Evolutionary conservation across 2,329 filamentous ascomycete genomes (phyloP), one percentile per base, ranked within the genome.

Genomic region (Paracamarosporium sp.): DNA sequence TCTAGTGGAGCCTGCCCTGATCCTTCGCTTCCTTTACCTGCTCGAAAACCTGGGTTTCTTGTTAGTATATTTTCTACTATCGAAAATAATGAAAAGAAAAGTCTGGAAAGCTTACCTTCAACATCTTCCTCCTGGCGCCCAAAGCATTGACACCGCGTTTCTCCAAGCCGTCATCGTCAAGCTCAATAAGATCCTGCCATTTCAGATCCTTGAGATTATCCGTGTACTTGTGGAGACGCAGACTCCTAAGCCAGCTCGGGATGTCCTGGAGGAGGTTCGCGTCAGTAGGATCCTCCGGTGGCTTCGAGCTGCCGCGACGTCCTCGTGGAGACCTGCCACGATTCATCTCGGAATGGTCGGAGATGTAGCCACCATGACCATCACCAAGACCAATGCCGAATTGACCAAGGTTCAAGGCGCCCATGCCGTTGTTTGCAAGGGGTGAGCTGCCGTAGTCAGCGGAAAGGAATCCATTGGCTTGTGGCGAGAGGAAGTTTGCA

Each of bases 201-300:
- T 95, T 93, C 83, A 98, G 87, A 72, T 98, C 94, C 80, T 98
- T 99, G 63, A 99, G 81, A 68, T 98, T 96, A 67, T 99, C 95
- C 9, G 95, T 99, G 79, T 99, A 99, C 82, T 99, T 99, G 84
- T 99, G 95, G 70, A 99, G 84, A 59, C 95, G 88, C 74, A 98
- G 85, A 76, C 93, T 97, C 75, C 95, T 88, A 70, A 99, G 86
- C 95, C 95, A 99, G 76, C 89, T 90, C 53, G 95, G 94, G 66
- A 99, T 97, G 73, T 99, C 95, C 79, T 96, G 91, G 67, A 99
- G 84, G 59, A 99, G 85, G 40, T 85, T 88, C 15, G 91, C 90
- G 77, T 99, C 95, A 20, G 94, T 98, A 4, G 95, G 95, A 72
- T 99, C 95, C 82, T 99, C 95, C 45, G 95, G 95, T 28, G 95